Base-by-base conservation (phyloP, 1,284 basidiomycete genomes). In the Ustilago tritici region DNA sequence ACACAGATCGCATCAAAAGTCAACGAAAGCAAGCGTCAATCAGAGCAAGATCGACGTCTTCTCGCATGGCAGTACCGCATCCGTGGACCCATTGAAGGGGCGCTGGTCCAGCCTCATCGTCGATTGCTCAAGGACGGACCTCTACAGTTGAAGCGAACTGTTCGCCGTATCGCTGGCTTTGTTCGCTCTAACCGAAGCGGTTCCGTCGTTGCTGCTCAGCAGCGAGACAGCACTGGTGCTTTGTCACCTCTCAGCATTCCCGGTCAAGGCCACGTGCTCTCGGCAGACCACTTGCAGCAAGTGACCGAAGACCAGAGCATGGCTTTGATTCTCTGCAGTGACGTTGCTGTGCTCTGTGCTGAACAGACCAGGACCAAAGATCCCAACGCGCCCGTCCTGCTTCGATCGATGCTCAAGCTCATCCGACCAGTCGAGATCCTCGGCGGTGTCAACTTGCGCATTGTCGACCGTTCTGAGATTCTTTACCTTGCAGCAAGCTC, bases 91-190 rank as follows among this genome's bases (percentile, higher is more conserved):
- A 97, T 97, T 86, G 93, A 95, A 4, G 95, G 94, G 68, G 95
- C 97, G 11, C 89, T 99, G 49, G 97, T 99, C 34, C 97, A 99
- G 87, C 97, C 96, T 15, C 97, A 99, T 88, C 91, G 96, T 89
- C 82, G 93, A 91, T 61, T 88, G 49, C 61, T 88, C 35, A 81
- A 82, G 43, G 87, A 87, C 43, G 95, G 95, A 15, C 89, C 90
- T 23, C 87, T 97, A 55, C 88, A 92, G 58, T 88, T 98, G 40
- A 94, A 93, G 12, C 91, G 95, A 34, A 92, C 97, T 52, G 94
- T 98, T 60, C 92, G 95, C 80, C 95, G 96, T 86, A 90, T 92
- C 3, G 90, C 91, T 28, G 90, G 93, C n/a, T 91, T 92, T 11
- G 93, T 94, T 78, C 68, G 65, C 14, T 56, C 61, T 32, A 69